These are phyloP conservation scores for California macrophylla DNA, from an alignment of 441 rosid genomes.

Conservation along the genomic window DNA sequence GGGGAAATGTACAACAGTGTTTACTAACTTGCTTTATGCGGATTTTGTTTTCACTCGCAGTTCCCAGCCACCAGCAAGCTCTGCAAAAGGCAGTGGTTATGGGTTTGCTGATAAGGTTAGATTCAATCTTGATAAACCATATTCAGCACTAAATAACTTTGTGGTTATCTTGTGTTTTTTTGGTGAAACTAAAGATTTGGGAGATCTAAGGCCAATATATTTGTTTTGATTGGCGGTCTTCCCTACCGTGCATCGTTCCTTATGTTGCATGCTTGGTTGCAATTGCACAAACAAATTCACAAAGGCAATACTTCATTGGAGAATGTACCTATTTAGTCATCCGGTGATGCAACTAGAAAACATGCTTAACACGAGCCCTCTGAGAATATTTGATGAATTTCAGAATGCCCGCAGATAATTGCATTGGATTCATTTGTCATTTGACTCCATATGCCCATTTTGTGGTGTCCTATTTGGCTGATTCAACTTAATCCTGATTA, in stretches of 20 bases:
- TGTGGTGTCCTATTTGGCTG: not conserved
- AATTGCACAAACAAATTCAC: not conserved
- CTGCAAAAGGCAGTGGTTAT: constrained; percentile 71
- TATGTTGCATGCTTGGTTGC: not conserved
- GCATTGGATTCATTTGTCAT: not conserved
- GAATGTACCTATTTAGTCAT: not conserved
- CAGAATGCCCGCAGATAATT: not conserved
- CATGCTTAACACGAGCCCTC: not conserved
- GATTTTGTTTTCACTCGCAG: constrained; percentile 33
- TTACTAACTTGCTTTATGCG: not conserved
- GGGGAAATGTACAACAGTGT: not conserved
- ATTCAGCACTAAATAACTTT: not conserved
- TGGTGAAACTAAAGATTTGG: not conserved
- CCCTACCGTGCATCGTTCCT: not conserved
- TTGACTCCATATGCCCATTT: not conserved
- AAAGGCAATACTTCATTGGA: not conserved
- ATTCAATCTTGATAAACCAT: not conserved
- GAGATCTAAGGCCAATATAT: not conserved
- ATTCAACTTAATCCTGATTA: not conserved
- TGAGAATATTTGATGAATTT: not conserved
- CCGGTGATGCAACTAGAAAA: not conserved
- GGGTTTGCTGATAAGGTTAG: constrained; percentile 98
- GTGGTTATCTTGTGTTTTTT: not conserved
- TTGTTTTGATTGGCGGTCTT: not conserved
- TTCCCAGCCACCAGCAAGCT: constrained; percentile 40